These are phyloP conservation scores for Onygena corvina DNA, from an alignment of 2,329 filamentous ascomycete species.

Conservation along the genomic window DNA sequence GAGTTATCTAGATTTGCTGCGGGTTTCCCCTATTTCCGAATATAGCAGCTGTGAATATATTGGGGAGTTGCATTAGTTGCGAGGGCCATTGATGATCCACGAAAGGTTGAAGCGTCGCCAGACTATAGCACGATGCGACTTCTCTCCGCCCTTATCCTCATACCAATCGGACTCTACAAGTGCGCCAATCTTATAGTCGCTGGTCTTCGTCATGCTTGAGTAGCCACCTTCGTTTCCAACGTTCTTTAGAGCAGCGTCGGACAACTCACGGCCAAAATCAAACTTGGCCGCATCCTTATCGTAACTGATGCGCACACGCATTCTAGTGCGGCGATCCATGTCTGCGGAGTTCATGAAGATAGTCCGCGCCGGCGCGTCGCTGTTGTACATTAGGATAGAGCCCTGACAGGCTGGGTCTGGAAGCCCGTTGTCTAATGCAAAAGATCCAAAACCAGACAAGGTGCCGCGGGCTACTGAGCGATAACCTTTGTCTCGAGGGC, in stretches of 20 bases:
- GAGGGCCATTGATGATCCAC: constrained; percentile 9
- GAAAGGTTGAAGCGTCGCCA: constrained; percentile 10
- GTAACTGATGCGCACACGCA: constrained; percentile 11
- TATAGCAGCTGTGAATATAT: no score
- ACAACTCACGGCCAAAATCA: constrained; percentile 5
- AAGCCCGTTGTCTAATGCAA: constrained; percentile 6
- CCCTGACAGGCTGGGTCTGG: constrained; percentile 10
- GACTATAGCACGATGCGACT: constrained; percentile 8
- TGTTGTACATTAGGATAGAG: constrained; percentile 7
- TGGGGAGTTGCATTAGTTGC: no score
- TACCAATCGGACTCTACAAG: constrained; percentile 9
- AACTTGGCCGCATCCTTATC: constrained; percentile 9
- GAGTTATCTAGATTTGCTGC: no score
- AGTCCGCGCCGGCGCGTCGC: not conserved
- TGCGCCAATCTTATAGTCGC: constrained; percentile 9
- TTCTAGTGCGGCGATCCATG: not conserved
- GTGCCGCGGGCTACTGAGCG: constrained; percentile 6
- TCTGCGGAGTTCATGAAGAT: constrained; percentile 9
- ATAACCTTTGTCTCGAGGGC: not conserved
- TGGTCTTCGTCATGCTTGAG: constrained; percentile 11
- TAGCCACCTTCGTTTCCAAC: constrained; percentile 10
- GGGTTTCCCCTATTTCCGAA: no score
- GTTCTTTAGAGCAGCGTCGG: constrained; percentile 1
- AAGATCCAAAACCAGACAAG: constrained; percentile 2
- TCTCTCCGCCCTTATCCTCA: constrained; percentile 3